Evolutionary conservation across 257 asterid genomes (phyloP).

Genomic region (Rubia yunnanensis): DNA sequence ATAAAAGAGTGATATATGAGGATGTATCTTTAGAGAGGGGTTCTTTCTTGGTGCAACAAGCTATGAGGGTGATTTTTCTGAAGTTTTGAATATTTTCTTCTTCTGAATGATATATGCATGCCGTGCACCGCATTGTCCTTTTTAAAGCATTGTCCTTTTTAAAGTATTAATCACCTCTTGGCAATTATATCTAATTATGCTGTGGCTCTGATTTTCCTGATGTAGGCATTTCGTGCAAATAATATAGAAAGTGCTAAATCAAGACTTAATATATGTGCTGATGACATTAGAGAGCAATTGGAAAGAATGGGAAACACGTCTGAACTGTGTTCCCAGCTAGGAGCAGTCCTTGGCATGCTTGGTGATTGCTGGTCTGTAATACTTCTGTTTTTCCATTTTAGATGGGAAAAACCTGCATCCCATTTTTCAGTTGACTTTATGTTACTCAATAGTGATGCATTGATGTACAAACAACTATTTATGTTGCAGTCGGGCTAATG

Average conservation of each 20-base stretch:
- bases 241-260: conserved; percentile 90
- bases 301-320: conserved; percentile 63
- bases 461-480: neutral
- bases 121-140: neutral
- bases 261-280: conserved; percentile 71
- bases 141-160: neutral
- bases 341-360: conserved; percentile 95
- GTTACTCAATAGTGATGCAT: neutral
- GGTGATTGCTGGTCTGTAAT: conserved; percentile 89
- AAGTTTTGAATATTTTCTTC: neutral
- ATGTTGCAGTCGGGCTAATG: conserved; percentile 65
- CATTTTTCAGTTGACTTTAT: neutral
- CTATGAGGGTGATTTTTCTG: conserved; percentile 70
- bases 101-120: neutral
- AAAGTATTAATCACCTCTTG: neutral
- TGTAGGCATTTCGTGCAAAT: conserved; percentile 88
- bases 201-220: conserved; percentile 15
- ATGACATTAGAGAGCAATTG: conserved; percentile 80
- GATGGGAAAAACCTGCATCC: neutral
- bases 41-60: conserved; percentile 92
- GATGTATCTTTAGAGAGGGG: conserved; percentile 96
- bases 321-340: conserved; percentile 89
- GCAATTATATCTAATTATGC: neutral
- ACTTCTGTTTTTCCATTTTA: conserved; percentile 7
- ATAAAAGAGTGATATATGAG: conserved; percentile 70